A percentile compares a stretch with the other conserved stretches of the same genome.
These are phyloP conservation scores for Butyriboletus loyo DNA, from an alignment of 768 basidiomycete genomes.

Conservation along the genomic window DNA sequence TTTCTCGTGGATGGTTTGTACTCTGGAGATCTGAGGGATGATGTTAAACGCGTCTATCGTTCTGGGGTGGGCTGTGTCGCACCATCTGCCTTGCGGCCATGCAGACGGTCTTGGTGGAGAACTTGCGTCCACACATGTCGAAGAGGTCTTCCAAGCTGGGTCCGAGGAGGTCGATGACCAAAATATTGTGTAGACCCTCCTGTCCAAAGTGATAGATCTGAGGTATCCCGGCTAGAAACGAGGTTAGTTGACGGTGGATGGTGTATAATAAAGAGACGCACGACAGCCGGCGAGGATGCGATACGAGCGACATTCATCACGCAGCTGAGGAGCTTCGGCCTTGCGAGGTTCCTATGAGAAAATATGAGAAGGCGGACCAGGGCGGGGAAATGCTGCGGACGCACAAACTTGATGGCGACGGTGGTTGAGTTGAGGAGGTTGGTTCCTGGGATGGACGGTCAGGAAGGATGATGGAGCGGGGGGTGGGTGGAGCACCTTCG, in stretches of 20 bases:
- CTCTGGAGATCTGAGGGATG: slow-evolving; percentile 72
- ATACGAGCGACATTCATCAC: slow-evolving; percentile 98
- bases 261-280: slow-evolving; percentile 43
- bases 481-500: slow-evolving; percentile 52
- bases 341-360: slow-evolving; percentile 73
- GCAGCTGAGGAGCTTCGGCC: slow-evolving; percentile 95
- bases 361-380: slow-evolving; percentile 7
- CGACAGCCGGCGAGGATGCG: slow-evolving; percentile 87
- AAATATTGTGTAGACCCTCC: slow-evolving; percentile 96
- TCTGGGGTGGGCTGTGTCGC: slow-evolving; percentile 17
- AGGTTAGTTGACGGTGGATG: slow-evolving; percentile 13
- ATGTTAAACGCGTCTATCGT: slow-evolving; percentile 1
- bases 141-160: slow-evolving; percentile 97
- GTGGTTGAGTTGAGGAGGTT: slow-evolving; percentile 98
- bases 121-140: slow-evolving; percentile 98
- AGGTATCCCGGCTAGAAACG: slow-evolving; percentile 80
- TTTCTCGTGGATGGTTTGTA: slow-evolving; percentile 98
- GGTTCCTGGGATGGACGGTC: slow-evolving; percentile 57
- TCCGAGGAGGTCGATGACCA: slow-evolving; percentile 96
- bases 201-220: slow-evolving; percentile 99
- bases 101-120: slow-evolving; percentile 96
- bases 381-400: slow-evolving; percentile 33
- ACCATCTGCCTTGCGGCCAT: slow-evolving; percentile 99
- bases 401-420: slow-evolving; percentile 99
- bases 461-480: background rate